Evolutionary conservation across 495 filamentous ascomycete genomes (phyloP).

Genomic region (Staphylotrichum longicolle): DNA sequence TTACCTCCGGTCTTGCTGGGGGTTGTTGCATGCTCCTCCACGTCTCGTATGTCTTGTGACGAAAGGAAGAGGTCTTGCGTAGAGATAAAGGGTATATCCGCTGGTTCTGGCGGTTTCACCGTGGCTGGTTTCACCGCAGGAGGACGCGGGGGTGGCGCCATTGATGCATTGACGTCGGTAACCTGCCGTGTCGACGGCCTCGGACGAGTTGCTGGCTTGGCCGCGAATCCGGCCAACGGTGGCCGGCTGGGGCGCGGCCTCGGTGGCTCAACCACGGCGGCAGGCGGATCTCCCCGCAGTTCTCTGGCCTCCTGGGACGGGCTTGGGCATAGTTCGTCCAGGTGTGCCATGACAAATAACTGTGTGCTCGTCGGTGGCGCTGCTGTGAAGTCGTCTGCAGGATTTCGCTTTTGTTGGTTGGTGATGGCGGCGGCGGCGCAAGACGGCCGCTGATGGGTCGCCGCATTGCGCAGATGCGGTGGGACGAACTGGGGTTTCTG

Average conservation of each 20-base stretch:
- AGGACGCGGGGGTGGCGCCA: conserved; percentile 2
- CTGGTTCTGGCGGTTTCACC: not conserved
- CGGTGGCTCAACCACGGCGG: not conserved
- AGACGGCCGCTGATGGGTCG: not conserved
- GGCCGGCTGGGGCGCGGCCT: not conserved
- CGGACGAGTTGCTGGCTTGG: not conserved
- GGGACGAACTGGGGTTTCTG: conserved; percentile 25
- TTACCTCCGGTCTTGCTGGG: conserved; percentile 12
- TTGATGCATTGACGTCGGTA: not conserved
- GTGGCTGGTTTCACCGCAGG: not conserved
- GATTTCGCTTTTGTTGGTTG: conserved; percentile 5
- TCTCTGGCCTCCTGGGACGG: conserved; percentile 49
- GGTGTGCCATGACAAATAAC: conserved; percentile 43
- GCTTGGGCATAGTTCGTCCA: conserved; percentile 48
- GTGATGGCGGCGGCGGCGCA: not conserved
- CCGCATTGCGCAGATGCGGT: not conserved
- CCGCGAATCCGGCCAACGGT: not conserved
- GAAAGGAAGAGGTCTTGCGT: conserved; percentile 48
- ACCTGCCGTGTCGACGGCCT: not conserved
- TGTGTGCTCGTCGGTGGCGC: conserved; percentile 42
- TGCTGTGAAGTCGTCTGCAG: not conserved
- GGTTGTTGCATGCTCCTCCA: conserved; percentile 33
- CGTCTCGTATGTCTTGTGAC: conserved; percentile 48
- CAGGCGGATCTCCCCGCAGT: conserved; percentile 30
- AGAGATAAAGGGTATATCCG: conserved; percentile 36